phyloP scores from a whole-genome alignment of 2,329 filamentous ascomycete genomes.

The Sporothrix curviconia region DNA sequence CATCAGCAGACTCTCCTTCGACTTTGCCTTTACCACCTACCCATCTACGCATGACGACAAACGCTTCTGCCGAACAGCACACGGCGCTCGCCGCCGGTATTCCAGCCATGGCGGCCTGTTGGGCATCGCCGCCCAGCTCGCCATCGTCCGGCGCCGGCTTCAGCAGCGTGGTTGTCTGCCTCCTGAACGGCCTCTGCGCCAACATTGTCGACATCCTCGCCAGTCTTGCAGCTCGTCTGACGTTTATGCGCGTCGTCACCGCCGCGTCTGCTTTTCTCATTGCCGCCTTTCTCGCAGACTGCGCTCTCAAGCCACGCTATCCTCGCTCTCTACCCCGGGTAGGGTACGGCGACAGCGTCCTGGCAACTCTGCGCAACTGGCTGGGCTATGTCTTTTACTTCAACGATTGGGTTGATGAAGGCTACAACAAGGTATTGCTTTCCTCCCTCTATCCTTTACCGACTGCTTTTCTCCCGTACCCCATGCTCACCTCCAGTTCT shows the following conservation, averaged over 20 bases:
- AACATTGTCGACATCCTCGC: neutral
- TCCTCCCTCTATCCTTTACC: neutral
- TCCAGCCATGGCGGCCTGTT: neutral
- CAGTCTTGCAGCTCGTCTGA: slow-evolving; percentile 19
- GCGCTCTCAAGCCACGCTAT: slow-evolving; percentile 34
- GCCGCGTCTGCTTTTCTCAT: slow-evolving; percentile 29
- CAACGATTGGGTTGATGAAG: slow-evolving; percentile 35
- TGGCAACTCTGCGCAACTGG: slow-evolving; percentile 35
- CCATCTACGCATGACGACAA: neutral
- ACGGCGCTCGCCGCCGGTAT: neutral
- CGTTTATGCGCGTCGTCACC: slow-evolving; percentile 25
- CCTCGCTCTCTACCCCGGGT: slow-evolving; percentile 35
- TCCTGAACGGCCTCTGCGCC: neutral
- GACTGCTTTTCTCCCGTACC: neutral
- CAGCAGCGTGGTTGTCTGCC: neutral
- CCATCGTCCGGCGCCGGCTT: neutral
- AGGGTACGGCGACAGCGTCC: slow-evolving; percentile 32
- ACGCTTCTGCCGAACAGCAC: neutral
- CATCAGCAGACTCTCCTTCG: neutral
- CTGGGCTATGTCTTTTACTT: slow-evolving; percentile 33
- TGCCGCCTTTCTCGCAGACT: slow-evolving; percentile 34
- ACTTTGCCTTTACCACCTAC: neutral
- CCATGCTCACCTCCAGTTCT: slow-evolving; percentile 27
- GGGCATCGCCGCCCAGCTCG: neutral
- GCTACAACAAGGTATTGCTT: slow-evolving; percentile 34